Evolutionary conservation across 73 alveolate genomes (phyloP).

Genomic region (Paramecium octaurelia): DNA sequence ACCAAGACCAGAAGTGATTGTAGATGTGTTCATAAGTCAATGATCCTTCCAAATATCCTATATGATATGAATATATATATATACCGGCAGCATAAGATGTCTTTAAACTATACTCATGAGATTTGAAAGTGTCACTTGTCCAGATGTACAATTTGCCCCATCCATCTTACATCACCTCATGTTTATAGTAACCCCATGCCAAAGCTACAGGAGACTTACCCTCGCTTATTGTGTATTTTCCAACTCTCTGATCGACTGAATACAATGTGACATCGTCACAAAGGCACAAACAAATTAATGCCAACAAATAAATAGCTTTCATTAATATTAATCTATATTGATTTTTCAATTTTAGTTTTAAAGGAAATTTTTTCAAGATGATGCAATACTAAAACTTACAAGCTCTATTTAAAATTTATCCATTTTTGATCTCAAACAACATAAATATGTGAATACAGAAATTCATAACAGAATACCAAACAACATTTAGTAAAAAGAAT

Average conservation of each 20-base stretch:
- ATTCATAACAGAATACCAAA: neutral
- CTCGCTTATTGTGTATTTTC: neutral
- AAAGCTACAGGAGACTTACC: constrained; percentile 29
- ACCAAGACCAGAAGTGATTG: constrained; percentile 64
- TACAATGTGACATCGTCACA: neutral
- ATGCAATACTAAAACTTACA: neutral
- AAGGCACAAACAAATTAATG: neutral
- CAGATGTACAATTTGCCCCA: constrained; percentile 50
- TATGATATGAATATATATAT: neutral
- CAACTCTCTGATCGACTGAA: neutral
- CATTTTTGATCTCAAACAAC: neutral
- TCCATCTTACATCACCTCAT: constrained; percentile 20
- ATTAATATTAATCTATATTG: neutral
- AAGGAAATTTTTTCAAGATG: neutral
- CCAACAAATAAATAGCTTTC: neutral
- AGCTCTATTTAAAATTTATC: no score
- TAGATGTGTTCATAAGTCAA: constrained; percentile 69
- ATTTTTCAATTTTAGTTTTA: neutral
- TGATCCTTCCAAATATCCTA: constrained; percentile 68
- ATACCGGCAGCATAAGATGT: constrained; percentile 44
- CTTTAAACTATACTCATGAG: constrained; percentile 28
- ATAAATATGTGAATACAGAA: neutral
- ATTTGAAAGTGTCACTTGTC: neutral
- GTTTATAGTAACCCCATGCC: constrained; percentile 50
- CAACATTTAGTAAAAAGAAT: neutral